phyloP scores from a whole-genome alignment of 257 asterid genomes.

The Solanum sejunctum region DNA sequence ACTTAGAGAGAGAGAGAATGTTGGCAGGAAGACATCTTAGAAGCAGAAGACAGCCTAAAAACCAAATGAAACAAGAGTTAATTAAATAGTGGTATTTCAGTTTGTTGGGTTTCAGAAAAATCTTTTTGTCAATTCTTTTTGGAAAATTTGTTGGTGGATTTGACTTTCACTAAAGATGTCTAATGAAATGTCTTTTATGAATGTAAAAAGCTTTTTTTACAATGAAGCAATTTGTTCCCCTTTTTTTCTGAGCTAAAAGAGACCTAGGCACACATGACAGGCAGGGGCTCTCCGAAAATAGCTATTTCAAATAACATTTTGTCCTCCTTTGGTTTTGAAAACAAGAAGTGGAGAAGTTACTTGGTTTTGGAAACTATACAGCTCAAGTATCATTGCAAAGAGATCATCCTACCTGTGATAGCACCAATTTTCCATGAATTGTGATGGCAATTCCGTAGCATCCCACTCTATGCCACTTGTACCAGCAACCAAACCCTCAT shows the following conservation, averaged over 20 bases:
- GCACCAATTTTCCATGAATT: slow-evolving; percentile 98
- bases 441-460: slow-evolving; percentile 95
- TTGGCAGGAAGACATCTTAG: not conserved
- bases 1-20: not conserved
- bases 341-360: not conserved
- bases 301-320: not conserved
- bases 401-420: slow-evolving; percentile 57
- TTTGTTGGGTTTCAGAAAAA: not conserved
- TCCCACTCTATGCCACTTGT: slow-evolving; percentile 91
- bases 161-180: not conserved
- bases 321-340: not conserved
- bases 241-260: not conserved
- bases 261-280: not conserved
- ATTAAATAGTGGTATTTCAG: not conserved
- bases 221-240: not conserved
- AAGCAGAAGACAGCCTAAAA: not conserved
- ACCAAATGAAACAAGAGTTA: not conserved
- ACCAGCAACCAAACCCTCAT: slow-evolving; percentile 98
- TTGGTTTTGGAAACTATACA: not conserved
- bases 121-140: not conserved
- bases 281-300: not conserved
- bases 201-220: not conserved
- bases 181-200: not conserved
- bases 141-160: not conserved
- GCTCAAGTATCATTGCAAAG: not conserved